These are phyloP conservation scores for Kazachstania viticola DNA, from an alignment of 805 yeast genomes.

Conservation along the genomic window DNA sequence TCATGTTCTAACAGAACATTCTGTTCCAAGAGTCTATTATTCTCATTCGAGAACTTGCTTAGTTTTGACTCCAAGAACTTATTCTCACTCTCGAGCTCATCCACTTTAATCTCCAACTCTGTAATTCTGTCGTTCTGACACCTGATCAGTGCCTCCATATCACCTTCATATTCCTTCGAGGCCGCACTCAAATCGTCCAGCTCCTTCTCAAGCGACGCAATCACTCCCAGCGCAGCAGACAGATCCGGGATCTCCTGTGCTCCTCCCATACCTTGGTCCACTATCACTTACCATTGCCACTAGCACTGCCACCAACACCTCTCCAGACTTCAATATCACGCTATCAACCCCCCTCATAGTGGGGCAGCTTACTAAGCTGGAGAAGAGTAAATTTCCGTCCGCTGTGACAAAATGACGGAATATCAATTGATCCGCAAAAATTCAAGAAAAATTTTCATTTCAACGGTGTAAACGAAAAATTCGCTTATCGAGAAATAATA, in stretches of 20 bases:
- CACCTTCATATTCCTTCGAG: slow-evolving; percentile 14
- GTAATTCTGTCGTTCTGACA: slow-evolving; percentile 7
- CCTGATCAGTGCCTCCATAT: slow-evolving; percentile 12
- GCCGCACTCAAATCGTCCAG: slow-evolving; percentile 11
- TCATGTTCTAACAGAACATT: slow-evolving; percentile 15
- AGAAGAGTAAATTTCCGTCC: no score
- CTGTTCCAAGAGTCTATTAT: slow-evolving; percentile 10
- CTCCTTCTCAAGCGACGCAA: slow-evolving; percentile 8
- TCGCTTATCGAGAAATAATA: no score
- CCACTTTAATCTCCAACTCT: slow-evolving; percentile 9
- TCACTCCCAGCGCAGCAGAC: slow-evolving; percentile 6
- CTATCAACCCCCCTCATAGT: no score
- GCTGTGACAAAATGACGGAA: no score
- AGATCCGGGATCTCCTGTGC: slow-evolving; percentile 3
- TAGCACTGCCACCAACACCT: no score
- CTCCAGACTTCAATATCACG: no score
- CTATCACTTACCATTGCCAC: no score
- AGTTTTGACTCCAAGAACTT: slow-evolving; percentile 5
- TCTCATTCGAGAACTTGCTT: slow-evolving; percentile 5
- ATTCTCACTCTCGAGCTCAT: slow-evolving; percentile 13
- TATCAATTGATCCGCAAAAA: no score
- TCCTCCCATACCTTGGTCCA: no score
- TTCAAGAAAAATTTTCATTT: no score
- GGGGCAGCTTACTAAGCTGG: no score
- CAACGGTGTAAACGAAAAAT: no score